phyloP scores from a whole-genome alignment of 2,329 filamentous ascomycete species.

The Tolypocladium capitatum region DNA sequence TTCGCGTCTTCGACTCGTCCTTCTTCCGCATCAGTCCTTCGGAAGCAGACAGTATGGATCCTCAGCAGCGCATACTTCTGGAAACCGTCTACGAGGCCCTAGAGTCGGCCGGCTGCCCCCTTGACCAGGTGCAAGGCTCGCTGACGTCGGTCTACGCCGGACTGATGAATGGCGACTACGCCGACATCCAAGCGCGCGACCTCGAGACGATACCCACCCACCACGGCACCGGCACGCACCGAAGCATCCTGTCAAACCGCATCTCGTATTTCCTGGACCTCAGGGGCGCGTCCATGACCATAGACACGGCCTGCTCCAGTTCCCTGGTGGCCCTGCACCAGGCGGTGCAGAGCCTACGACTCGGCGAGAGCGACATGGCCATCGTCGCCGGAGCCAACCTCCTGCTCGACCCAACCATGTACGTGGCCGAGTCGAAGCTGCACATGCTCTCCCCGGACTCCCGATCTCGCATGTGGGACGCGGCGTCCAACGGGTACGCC shows the following conservation, averaged over 20 bases:
- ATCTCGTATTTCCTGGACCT: conserved; percentile 35
- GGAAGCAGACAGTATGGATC: conserved; percentile 28
- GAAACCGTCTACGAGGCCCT: conserved; percentile 28
- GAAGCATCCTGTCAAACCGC: conserved; percentile 29
- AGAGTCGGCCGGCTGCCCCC: conserved; percentile 17
- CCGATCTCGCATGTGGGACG: conserved; percentile 19
- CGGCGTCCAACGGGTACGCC: conserved; percentile 32
- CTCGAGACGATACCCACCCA: conserved; percentile 20
- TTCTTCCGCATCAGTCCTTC: conserved; percentile 26
- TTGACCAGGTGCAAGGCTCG: conserved; percentile 11
- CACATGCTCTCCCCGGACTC: conserved; percentile 6
- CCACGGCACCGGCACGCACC: conserved; percentile 27
- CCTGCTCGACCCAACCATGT: conserved; percentile 18
- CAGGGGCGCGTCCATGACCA: conserved; percentile 30
- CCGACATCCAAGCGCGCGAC: conserved; percentile 16
- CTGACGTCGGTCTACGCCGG: conserved; percentile 16
- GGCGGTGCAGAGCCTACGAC: conserved; percentile 12
- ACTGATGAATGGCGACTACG: conserved; percentile 21
- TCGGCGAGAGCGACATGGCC: conserved; percentile 17
- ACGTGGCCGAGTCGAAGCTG: conserved; percentile 2
- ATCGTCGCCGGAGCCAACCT: conserved; percentile 27
- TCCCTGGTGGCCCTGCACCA: conserved; percentile 32
- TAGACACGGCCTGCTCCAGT: conserved; percentile 39
- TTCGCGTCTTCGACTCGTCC: conserved; percentile 17
- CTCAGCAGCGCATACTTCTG: conserved; percentile 26